phyloP scores from a whole-genome alignment of 805 yeast species.

The Pichia phayaonensis region DNA sequence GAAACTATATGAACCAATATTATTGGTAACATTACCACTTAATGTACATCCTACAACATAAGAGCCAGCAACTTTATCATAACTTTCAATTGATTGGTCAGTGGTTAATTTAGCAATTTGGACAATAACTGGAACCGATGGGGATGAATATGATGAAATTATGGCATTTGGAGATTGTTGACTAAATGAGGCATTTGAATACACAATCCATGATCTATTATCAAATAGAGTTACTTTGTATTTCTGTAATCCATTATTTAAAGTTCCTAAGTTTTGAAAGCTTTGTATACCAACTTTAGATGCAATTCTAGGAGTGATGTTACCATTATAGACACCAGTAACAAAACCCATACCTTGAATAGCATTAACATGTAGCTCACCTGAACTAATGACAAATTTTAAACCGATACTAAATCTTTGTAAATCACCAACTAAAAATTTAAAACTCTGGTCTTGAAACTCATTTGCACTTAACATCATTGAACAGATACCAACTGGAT shows the following conservation, averaged over 20 bases:
- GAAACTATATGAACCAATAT: slow-evolving; percentile 31
- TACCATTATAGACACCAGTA: slow-evolving; percentile 50
- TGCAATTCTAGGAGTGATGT: slow-evolving; percentile 45
- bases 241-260: slow-evolving; percentile 39
- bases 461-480: slow-evolving; percentile 43
- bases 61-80: slow-evolving; percentile 64
- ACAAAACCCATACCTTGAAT: slow-evolving; percentile 80
- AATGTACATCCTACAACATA: slow-evolving; percentile 43
- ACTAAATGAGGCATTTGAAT: slow-evolving; percentile 24
- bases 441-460: slow-evolving; percentile 24
- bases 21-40: slow-evolving; percentile 31
- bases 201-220: slow-evolving; percentile 59
- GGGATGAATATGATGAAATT: slow-evolving; percentile 30
- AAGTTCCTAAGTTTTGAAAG: slow-evolving; percentile 33
- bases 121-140: slow-evolving; percentile 33
- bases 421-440: slow-evolving; percentile 25
- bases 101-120: slow-evolving; percentile 42
- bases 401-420: slow-evolving; percentile 27
- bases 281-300: slow-evolving; percentile 59
- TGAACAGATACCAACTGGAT: slow-evolving; percentile 62
- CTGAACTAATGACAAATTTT: slow-evolving; percentile 27
- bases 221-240: slow-evolving; percentile 49
- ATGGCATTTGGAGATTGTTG: slow-evolving; percentile 25
- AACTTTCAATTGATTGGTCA: slow-evolving; percentile 30
- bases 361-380: slow-evolving; percentile 39